Percentiles rank a stretch among this genome's conserved stretches.
Conservation (phyloP, 495 filamentous ascomycete species). For the Aspergillus affinis region DNA sequence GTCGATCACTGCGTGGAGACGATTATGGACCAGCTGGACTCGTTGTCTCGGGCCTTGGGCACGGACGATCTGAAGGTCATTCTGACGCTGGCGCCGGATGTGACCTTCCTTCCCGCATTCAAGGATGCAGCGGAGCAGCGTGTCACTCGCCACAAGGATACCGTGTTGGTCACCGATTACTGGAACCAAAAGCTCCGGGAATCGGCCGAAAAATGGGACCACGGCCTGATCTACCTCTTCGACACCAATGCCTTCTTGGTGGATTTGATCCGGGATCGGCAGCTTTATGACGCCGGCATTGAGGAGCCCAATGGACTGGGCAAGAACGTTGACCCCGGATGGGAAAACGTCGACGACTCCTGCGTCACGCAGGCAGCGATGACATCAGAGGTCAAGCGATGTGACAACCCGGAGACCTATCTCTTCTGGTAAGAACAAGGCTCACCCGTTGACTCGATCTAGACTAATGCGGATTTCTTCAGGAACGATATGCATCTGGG, state of each 20-base stretch:
- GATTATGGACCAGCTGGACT: constrained; percentile 44
- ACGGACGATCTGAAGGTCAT: constrained; percentile 46
- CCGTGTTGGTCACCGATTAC: constrained; percentile 38
- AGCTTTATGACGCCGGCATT: constrained; percentile 44
- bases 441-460: constrained; percentile 7
- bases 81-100: constrained; percentile 48
- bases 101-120: constrained; percentile 52
- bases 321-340: constrained; percentile 37
- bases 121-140: constrained; percentile 29
- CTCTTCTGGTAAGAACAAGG: constrained; percentile 49
- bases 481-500: constrained; percentile 57
- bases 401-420: constrained; percentile 48
- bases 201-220: constrained; percentile 40
- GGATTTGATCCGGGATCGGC: constrained; percentile 47
- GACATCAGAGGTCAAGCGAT: constrained; percentile 39
- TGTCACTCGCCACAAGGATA: constrained; percentile 36
- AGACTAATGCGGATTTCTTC: constrained; percentile 15
- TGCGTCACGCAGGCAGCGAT: constrained; percentile 37
- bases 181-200: constrained; percentile 49
- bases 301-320: constrained; percentile 44
- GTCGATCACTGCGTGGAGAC: constrained; percentile 43
- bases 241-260: constrained; percentile 51
- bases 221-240: constrained; percentile 48
- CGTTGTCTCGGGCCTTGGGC: constrained; percentile 38
- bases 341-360: constrained; percentile 40